Conservation (phyloP, 805 yeast genomes). For the Candida schatavii region DNA sequence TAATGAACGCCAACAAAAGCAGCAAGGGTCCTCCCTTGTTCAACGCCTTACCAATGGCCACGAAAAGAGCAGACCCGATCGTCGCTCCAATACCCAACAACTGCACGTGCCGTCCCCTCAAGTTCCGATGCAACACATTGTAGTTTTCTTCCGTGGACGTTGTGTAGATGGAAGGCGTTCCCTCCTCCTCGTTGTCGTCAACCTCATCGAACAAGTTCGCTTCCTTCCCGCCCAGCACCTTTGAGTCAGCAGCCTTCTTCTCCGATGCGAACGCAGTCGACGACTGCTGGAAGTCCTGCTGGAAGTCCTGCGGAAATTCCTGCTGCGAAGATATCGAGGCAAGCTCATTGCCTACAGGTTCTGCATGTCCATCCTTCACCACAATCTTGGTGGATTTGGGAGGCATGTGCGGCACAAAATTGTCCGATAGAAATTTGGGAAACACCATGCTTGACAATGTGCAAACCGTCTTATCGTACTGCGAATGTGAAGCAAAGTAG, state of each 20-base stretch:
- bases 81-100: slow-evolving; percentile 79
- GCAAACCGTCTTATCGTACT: too few species aligned
- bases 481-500: too few species aligned
- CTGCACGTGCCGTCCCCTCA: slow-evolving; percentile 71
- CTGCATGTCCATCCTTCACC: not conserved
- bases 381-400: slow-evolving; percentile 1
- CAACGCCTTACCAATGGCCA: slow-evolving; percentile 64
- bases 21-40: slow-evolving; percentile 69
- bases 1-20: slow-evolving; percentile 58
- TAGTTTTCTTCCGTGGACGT: slow-evolving; percentile 14
- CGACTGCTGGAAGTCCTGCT: not conserved
- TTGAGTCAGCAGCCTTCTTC: not conserved
- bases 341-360: not conserved
- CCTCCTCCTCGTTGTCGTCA: slow-evolving; percentile 9
- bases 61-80: slow-evolving; percentile 78
- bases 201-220: not conserved
- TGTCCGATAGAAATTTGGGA: slow-evolving; percentile 9
- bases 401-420: slow-evolving; percentile 14
- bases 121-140: slow-evolving; percentile 36
- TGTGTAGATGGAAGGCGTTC: slow-evolving; percentile 13
- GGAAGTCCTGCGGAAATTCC: not conserved
- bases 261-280: not conserved
- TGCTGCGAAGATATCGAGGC: not conserved
- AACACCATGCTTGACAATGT: not conserved
- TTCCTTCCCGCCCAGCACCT: too few species aligned